Base-by-base conservation (phyloP, 371 early-diverging fungal species). In the Mucor ambiguus region DNA sequence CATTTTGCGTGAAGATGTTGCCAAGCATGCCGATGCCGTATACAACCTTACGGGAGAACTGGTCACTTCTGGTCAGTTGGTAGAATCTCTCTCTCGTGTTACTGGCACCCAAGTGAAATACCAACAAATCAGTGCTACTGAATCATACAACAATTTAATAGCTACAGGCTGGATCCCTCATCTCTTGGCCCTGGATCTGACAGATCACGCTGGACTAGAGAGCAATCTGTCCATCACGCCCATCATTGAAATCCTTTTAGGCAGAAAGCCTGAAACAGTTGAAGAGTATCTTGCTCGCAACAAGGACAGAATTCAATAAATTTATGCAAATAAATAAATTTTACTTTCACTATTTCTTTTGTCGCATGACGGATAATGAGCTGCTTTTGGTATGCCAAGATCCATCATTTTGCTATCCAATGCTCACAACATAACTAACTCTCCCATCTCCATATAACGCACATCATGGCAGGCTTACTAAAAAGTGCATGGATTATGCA, bases 1-100 rank as follows among this genome's bases (percentile, higher is more conserved):
- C 24, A 46, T 75, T 0, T 5, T 72, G 6, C 30, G 28, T 0
- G 75, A 75, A 32, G 46, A 55, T 37, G 33, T 69, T 14, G 72
- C 66, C 14, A 72, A 72, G 52, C 69, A 75, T 22, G 59, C 14
- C 29, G 64, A 75, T 58, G 18, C 46, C 4, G 66, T 61, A 10
- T 75, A 75, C 26, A 43, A 44, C 14, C 30, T 74, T n/a, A 57
- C 30, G 3, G 61, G 70, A 2, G 61, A 65, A 3, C 5, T 38
- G 0, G 24, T 24, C 3, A 61, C 67, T 20, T 35, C 46, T 3
- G 32, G 35, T 7, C 61, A 70, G 18, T 58, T 56, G 4, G 58
- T 62, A 1, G 37, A 29, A 2, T 46, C 59, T 30, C 14, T 70
- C 4, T 58, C 65, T 12, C 52, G 58, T 16, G 41, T 66, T 20